Percentiles rank a stretch among this genome's conserved stretches.
Evolutionary conservation across 1,284 basidiomycete genomes (phyloP).

Genomic region (Trametes polyzona): DNA sequence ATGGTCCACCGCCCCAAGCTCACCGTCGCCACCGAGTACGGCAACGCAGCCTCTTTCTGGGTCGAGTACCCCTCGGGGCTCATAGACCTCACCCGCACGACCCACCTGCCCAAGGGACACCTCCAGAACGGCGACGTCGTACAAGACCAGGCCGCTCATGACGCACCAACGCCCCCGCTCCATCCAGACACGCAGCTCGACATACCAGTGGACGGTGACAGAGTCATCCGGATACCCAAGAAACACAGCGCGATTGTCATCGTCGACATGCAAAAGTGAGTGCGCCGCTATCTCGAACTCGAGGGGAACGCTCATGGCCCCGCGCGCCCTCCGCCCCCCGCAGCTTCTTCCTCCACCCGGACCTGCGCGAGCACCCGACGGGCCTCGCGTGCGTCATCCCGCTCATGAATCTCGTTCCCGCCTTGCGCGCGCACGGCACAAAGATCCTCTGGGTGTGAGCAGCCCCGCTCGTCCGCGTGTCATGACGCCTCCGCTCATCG

Average conservation of each 20-base stretch:
- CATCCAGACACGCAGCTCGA: constrained; percentile 50
- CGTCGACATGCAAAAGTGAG: constrained; percentile 77
- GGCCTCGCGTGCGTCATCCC: constrained; percentile 64
- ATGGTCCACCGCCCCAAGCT: constrained; percentile 53
- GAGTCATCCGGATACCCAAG: constrained; percentile 54
- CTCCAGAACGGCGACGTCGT: constrained; percentile 19
- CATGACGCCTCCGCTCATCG: neutral
- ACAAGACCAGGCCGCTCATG: constrained; percentile 15
- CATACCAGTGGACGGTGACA: constrained; percentile 53
- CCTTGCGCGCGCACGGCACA: constrained; percentile 53
- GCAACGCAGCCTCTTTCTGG: constrained; percentile 62
- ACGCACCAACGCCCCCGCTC: constrained; percentile 39
- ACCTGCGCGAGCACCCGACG: constrained; percentile 56
- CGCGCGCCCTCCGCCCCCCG: neutral
- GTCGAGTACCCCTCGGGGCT: constrained; percentile 69
- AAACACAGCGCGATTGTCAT: constrained; percentile 59
- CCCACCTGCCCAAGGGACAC: constrained; percentile 38
- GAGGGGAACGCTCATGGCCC: neutral
- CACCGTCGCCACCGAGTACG: constrained; percentile 51
- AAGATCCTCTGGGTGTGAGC: constrained; percentile 73
- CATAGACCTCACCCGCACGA: constrained; percentile 59
- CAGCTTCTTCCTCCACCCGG: constrained; percentile 70
- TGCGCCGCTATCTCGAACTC: constrained; percentile 24
- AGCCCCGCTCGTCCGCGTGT: constrained; percentile 26
- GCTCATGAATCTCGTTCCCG: constrained; percentile 51